phyloP scores from a whole-genome alignment of 768 basidiomycete genomes.

The Podaxis rugospora region DNA sequence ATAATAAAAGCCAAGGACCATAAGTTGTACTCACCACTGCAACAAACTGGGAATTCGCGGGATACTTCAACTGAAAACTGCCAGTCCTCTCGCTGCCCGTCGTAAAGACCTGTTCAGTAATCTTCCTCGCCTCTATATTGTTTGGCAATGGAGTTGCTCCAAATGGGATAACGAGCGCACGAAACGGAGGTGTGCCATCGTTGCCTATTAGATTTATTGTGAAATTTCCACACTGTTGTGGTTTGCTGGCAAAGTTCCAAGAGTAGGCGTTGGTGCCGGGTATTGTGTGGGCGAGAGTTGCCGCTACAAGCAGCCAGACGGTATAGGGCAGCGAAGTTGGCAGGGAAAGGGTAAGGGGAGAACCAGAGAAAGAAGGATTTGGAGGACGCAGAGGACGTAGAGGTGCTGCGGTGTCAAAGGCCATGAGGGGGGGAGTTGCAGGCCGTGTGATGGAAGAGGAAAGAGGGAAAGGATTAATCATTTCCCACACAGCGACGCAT shows the following conservation, averaged over 20 bases:
- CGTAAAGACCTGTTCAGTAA: conserved; percentile 50
- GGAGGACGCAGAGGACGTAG: not conserved
- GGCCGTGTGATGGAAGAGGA: not conserved
- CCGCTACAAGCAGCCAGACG: not conserved
- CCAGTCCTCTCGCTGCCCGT: conserved; percentile 32
- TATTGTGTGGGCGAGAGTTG: conserved; percentile 17
- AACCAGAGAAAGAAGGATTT: not conserved
- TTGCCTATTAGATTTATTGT: conserved; percentile 51
- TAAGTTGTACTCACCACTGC: conserved; percentile 55
- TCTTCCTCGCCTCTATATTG: conserved; percentile 58
- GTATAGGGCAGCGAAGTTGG: not conserved
- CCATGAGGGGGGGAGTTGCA: not conserved
- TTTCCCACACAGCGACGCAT: not conserved
- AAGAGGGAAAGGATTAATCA: not conserved
- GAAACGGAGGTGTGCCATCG: conserved; percentile 63
- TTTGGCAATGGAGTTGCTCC: conserved; percentile 59
- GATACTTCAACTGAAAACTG: conserved; percentile 59
- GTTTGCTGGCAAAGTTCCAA: conserved; percentile 42
- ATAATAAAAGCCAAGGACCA: conserved; percentile 7
- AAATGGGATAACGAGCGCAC: conserved; percentile 60
- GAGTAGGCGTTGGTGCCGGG: conserved; percentile 34
- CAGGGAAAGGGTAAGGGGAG: not conserved
- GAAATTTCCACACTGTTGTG: conserved; percentile 65
- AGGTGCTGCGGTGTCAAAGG: not conserved
- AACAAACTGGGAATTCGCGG: conserved; percentile 67